Conservation (phyloP, 257 asterid genomes). For the Jaltomata sinuosa region DNA sequence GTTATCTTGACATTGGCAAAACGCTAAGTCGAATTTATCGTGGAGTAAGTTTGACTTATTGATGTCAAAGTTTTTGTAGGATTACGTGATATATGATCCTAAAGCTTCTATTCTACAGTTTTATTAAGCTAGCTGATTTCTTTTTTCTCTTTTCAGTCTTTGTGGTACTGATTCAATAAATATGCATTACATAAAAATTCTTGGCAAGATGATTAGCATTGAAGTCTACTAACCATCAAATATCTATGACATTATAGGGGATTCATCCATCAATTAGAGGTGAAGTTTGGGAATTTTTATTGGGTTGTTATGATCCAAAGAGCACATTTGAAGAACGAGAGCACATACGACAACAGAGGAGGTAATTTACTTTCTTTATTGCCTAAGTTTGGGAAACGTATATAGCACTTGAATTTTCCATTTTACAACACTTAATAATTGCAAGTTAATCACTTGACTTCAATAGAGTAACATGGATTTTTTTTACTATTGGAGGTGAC, state of each 20-base stretch:
- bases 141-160: neutral
- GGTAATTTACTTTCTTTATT: conserved; percentile 35
- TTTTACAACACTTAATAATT: neutral
- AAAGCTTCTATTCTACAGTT: neutral
- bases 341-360: conserved; percentile 51
- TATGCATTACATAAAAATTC: neutral
- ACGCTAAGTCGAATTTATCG: conserved; percentile 74
- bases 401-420: neutral
- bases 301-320: conserved; percentile 85
- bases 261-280: conserved; percentile 97
- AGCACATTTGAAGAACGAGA: conserved; percentile 87
- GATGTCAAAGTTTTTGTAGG: neutral
- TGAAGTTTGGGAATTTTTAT: conserved; percentile 96
- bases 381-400: neutral
- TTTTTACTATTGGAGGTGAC: neutral
- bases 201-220: neutral
- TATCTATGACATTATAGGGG: conserved; percentile 39
- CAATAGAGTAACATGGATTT: neutral
- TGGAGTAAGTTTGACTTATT: conserved; percentile 48
- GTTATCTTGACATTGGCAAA: conserved; percentile 74
- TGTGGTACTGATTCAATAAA: neutral
- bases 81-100: neutral
- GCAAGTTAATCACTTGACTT: neutral
- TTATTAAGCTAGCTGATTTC: neutral
- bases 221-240: neutral